Base-by-base conservation (phyloP, 129 eudicot species). In the Ambrosia trifida region DNA sequence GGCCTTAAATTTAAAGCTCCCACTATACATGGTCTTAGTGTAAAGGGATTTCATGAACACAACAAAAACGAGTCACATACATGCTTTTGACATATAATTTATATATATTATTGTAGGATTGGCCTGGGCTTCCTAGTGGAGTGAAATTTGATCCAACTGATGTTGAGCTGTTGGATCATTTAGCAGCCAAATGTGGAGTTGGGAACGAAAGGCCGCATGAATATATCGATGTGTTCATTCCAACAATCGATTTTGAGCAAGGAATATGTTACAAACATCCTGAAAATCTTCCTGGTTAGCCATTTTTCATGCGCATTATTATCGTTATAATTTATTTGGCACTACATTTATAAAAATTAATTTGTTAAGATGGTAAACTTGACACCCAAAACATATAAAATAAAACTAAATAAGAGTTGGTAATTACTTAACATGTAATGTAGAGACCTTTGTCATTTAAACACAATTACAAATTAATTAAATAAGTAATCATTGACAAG, bases 131-230 rank as follows among this genome's bases (percentile, higher is more conserved):
- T 0, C 98, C 97, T 12, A 76, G 58, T 61, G 98, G 98, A 58
- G 94, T 94, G 14, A 94, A 89, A 72, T 94, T 89, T 73, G 96
- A 89, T 53, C 98, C 98, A 46, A 84, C 97, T 40, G 98, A 94
- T 79, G 66, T 58, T 2, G 89, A 94, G 81, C 83, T 94, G 53
- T 77, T 94, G 53, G 97, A 82, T 24, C 98, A 89, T 84, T 76
- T 94, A 70, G 91, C 89, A 30, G 91, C 85, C 6, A 94, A 90
- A 75, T 77, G 81, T 64, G 87, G 97, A 58, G 68, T 59, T 4
- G 86, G 83, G 32, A 76, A 82, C 50, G 76, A 71, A 65, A 53
- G 61, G 49, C 90, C 92, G 7, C 89, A 94, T 76, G 50, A 52
- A 57, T 82, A 78, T 49, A 81, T 94, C 30, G 96, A 89, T 36